Evolutionary conservation across 2,329 filamentous ascomycete genomes (phyloP), one percentile per base, ranked within the genome.

Genomic region (Monosporascus sp.): DNA sequence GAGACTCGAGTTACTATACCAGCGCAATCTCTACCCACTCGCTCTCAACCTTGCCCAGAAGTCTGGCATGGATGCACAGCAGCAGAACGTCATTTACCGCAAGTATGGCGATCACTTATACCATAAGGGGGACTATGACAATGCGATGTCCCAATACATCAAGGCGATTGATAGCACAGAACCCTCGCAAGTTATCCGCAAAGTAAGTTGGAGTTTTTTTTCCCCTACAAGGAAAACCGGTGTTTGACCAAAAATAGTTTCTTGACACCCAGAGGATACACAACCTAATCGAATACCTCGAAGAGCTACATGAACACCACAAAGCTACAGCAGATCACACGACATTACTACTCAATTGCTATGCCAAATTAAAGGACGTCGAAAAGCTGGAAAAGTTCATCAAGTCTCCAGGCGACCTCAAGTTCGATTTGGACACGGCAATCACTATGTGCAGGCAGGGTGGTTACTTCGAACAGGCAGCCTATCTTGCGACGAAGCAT

Each of bases 81-180:
- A 97, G 69, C 90, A 96, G 63, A 97, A 95, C 63, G 78, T 89
- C 54, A 99, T 99, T 54, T 95, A 93, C 66, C 86, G 93, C 54
- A 92, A 87, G 67, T 97, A 96, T 69, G 94, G 93, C 14, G 94
- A 99, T 68, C 89, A 93, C 64, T 73, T 97, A 3, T 97, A 99
- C 65, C 90, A 95, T 60, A 96, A 96, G 65, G 91, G 89, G 5
- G 92, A 97, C 66, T 99, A 93, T 65, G 94, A 99, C 66, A 94
- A 89, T 7, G 92, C 95, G n/a, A 99, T 99, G 95, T 88, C 95
- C 63, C 94, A 97, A 69, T 99, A 99, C 67, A 85, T 99, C 57
- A 88, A 91, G 62, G 93, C 95, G 0, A 97, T 99, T 55, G 92
- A 97, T 66, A 94, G 90, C 55, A 97, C 93, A 0, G 93, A 97